Evolutionary conservation across 352 stramenopile species (phyloP), one percentile per base, ranked within the genome.

Genomic region (Pythium dissotocum): DNA sequence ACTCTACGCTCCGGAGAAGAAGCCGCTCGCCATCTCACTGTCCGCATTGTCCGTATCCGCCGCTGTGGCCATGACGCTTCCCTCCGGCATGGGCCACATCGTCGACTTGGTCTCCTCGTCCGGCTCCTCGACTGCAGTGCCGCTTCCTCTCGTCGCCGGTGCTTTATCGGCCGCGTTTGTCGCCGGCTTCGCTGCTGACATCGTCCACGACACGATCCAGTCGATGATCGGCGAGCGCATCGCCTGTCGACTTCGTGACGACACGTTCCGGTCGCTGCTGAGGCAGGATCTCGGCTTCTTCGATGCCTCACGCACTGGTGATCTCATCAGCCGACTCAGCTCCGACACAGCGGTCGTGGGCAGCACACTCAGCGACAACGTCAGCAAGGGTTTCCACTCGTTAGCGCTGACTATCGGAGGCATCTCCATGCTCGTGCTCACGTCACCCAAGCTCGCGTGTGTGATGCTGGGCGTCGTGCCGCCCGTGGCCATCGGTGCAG

Each of bases 201-300:
- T 38, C 10, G 33, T 38, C 6, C 33, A 38, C 33, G 33, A 10
- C 33, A 38, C 33, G 33, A 6, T 38, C 33, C 33, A 38, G 33
- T 24, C 21, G 21, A 93, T 95, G 86, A 94, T 94, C 61, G 88
- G 86, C 66, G 88, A 94, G 71, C 79, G 88, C 61, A 93, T 95
- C 72, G 87, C 83, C 28, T 90, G 87, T 60, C 80, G 85, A 1
- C 72, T 95, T 24, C 77, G 88, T 42, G 85, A 93, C 65, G 77
- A 86, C 58, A 91, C 85, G 54, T 95, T 93, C 71, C 79, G 72
- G 46, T 92, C 85, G 8, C 89, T 95, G 52, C 46, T 95, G 57
- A 72, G 66, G 30, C 94, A 98, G 67, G 95, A 98, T 52, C 65
- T 96, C 35, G 80, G 77, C 10, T 98, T 98, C 76, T 98, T 98